Conservation (phyloP, 1,284 basidiomycete genomes). For the Fomes fomentarius region DNA sequence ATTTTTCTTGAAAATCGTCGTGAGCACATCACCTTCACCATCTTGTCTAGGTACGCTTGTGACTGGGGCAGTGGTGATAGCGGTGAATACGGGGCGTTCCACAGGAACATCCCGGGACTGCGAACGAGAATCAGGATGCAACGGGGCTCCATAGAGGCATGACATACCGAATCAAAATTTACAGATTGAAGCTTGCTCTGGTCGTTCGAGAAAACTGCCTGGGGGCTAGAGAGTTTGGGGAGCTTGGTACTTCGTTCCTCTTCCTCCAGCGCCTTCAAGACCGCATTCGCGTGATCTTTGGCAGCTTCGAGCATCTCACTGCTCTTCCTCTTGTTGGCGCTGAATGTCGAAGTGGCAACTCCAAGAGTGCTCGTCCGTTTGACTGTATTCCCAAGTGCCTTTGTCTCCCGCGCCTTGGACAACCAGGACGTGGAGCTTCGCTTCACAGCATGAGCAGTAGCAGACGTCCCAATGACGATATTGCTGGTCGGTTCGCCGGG, state of each 20-base stretch:
- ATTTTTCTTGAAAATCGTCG: constrained; percentile 63
- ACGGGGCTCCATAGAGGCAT: not conserved
- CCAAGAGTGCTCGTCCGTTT: constrained; percentile 42
- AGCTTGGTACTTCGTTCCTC: constrained; percentile 52
- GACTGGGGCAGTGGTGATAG: not conserved
- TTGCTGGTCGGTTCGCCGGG: constrained; percentile 48
- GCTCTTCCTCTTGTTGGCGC: constrained; percentile 64
- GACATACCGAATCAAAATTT: constrained; percentile 11
- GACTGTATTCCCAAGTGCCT: constrained; percentile 60
- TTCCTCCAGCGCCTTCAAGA: constrained; percentile 24
- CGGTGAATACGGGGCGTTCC: not conserved
- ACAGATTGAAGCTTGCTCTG: constrained; percentile 21
- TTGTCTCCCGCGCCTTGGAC: constrained; percentile 73
- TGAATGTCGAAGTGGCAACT: constrained; percentile 3
- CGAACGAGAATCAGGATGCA: not conserved
- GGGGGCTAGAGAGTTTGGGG: constrained; percentile 40
- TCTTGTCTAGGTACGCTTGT: constrained; percentile 22
- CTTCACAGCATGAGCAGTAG: constrained; percentile 51
- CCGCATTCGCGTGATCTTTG: constrained; percentile 6
- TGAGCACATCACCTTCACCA: constrained; percentile 51
- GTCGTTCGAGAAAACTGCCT: constrained; percentile 3
- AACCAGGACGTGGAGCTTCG: constrained; percentile 70
- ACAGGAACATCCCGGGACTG: not conserved
- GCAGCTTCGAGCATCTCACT: constrained; percentile 47
- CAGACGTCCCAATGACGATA: constrained; percentile 42